Conservation (phyloP, 2,329 filamentous ascomycete genomes). For the Alternaria novae-zelandiae region DNA sequence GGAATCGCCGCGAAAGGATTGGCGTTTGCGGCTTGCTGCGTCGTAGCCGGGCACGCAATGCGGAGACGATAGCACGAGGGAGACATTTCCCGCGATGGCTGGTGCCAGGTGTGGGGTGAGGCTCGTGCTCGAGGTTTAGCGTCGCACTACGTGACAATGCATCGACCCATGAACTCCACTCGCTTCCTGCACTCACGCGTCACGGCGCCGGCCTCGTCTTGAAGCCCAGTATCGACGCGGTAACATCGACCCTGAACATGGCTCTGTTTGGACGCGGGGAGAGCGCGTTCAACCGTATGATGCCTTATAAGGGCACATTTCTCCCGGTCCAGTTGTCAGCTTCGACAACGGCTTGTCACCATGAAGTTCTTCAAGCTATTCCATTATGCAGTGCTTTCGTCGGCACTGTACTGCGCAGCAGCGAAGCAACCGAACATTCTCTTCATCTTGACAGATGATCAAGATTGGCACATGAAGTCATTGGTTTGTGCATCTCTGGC, state of each 20-base stretch:
- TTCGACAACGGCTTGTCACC: not conserved
- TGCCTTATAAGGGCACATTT: not conserved
- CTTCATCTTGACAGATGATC: constrained; percentile 71
- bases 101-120: not conserved
- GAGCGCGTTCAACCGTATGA: not conserved
- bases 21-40: not conserved
- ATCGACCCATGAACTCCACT: not conserved
- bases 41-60: not conserved
- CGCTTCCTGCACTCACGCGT: not conserved
- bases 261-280: not conserved
- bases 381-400: not conserved
- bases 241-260: not conserved
- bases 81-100: not conserved
- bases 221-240: not conserved
- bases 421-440: constrained; percentile 59
- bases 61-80: not conserved
- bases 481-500: not conserved
- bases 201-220: not conserved
- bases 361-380: not conserved
- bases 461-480: constrained; percentile 59
- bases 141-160: not conserved
- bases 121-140: not conserved
- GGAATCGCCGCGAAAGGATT: not conserved
- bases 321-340: not conserved
- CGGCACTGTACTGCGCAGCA: not conserved